phyloP scores from a whole-genome alignment of 345 rosid species.

The Atalantia buxifolia region DNA sequence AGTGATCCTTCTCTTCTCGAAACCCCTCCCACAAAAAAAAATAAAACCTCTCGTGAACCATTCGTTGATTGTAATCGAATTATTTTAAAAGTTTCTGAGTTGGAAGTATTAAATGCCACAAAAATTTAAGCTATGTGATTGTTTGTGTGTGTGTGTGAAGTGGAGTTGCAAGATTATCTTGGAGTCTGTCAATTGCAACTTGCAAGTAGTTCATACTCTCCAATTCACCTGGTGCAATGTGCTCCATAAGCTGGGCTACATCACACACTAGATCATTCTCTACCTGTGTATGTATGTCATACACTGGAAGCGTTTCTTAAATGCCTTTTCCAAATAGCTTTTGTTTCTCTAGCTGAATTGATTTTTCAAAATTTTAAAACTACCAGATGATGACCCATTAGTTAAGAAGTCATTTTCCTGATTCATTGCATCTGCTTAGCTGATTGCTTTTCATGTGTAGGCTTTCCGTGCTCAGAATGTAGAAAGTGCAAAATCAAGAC shows the following conservation, averaged over 20 bases:
- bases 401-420: neutral
- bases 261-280: neutral
- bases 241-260: neutral
- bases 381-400: neutral
- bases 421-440: conserved; percentile 9
- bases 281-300: neutral
- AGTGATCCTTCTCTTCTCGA: neutral
- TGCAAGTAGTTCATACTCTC: neutral
- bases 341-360: neutral
- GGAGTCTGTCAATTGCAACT: neutral
- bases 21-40: neutral
- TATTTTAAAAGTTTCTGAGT: neutral
- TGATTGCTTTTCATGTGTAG: conserved; percentile 30
- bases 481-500: conserved; percentile 93
- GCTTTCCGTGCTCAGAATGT: conserved; percentile 82
- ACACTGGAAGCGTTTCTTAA: neutral
- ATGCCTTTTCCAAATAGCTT: neutral
- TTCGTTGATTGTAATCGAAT: neutral
- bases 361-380: neutral
- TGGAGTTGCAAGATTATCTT: neutral
- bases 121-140: neutral
- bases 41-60: neutral
- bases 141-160: neutral
- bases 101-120: neutral
- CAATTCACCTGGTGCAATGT: neutral